Evolutionary conservation across 306 rosid species (phyloP), one percentile per base, ranked within the genome.

Genomic region (Glycine tomentella): DNA sequence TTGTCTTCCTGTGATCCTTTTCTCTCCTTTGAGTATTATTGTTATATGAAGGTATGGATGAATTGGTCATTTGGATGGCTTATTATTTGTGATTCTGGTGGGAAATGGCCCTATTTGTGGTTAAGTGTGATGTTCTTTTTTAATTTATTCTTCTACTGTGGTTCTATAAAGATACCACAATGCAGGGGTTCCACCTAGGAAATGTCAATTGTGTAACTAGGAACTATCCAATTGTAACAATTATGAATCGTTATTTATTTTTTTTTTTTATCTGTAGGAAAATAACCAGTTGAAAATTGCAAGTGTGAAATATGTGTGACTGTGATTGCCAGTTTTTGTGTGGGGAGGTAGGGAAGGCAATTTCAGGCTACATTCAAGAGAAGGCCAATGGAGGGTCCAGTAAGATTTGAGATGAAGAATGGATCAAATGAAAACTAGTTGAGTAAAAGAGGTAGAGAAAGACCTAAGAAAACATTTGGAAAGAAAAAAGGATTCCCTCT

Each of bases 41-140:
- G 44, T 58, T n/a, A 68, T n/a, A 59, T 50, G 80, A 72, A 58
- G 38, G 38, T 40, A 61, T 84, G 63, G 56, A 80, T 25, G 31
- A 25, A 25, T 25, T 25, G 31, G 31, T 25, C 31, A 25, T 25
- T 25, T 25, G 31, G 31, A 25, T 25, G 31, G 31, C 31, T 42
- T 70, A 55, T 77, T 11, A 61, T 31, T 75, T 72, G 3, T 55
- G 53, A 49, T 77, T 17, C 16, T 31, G 44, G 11, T 63, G 61
- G 74, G 20, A 84, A 79, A 31, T 50, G 31, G 1, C 65, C 65
- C 45, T 40, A 13, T 57, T 76, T 16, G 17, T 80, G 63, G 73
- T 59, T 68, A 3, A 69, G 9, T 44, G 4, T 50, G 42, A 59
- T 15, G 3, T 50, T 67, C 3, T 74, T 49, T 44, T 52, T 77